These are phyloP conservation scores for Podaxis pistillaris DNA, from an alignment of 768 basidiomycete species.

Conservation along the genomic window DNA sequence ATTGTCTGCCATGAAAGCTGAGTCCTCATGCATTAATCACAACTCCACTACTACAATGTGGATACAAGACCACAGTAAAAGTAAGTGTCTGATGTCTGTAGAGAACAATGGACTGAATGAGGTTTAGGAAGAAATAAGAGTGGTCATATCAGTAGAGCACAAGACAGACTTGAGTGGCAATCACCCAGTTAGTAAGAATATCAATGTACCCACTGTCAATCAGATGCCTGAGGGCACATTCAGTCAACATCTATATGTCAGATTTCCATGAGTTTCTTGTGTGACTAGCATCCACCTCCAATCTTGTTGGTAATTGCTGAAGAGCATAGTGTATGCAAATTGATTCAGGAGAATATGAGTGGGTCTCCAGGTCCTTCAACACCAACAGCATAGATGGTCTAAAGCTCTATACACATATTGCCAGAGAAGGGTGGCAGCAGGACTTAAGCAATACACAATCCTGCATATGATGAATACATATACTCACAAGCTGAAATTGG, in stretches of 20 bases:
- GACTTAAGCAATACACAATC: conserved; percentile 4
- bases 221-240: background rate
- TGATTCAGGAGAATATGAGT: background rate
- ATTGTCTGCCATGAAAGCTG: too few relatives aligned
- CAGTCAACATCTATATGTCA: background rate
- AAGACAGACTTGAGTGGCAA: background rate
- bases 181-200: background rate
- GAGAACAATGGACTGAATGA: background rate
- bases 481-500: background rate
- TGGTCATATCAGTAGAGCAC: background rate
- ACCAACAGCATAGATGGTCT: background rate
- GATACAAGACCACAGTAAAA: background rate
- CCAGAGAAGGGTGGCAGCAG: conserved; percentile 3
- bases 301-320: background rate
- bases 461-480: conserved; percentile 1
- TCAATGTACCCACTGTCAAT: background rate
- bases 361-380: conserved; percentile 4
- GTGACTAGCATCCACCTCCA: background rate
- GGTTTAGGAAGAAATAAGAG: background rate
- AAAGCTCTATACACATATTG: background rate
- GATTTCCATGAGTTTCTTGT: background rate
- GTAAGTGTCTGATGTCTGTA: background rate
- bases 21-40: too few relatives aligned
- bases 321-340: background rate
- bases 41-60: too few relatives aligned